These are phyloP conservation scores for Tetragonia tetragonoides DNA, from an alignment of 148 eudicot genomes.

Conservation along the genomic window DNA sequence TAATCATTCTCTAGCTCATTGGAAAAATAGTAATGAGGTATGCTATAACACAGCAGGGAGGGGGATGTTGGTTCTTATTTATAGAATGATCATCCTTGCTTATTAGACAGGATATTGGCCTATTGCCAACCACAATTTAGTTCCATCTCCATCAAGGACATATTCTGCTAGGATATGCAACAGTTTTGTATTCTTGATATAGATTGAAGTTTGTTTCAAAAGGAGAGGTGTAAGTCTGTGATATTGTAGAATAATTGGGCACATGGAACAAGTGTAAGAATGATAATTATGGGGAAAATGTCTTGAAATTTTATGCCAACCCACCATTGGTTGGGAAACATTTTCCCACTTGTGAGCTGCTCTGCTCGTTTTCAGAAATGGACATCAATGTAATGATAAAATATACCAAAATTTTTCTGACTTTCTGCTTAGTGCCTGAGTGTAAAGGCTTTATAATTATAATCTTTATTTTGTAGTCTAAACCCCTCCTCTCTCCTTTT, in stretches of 20 bases:
- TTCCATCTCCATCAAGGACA: neutral
- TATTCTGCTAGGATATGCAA: conserved; percentile 5
- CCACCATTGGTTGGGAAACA: neutral
- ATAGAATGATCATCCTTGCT: neutral
- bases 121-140: neutral
- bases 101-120: neutral
- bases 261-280: neutral
- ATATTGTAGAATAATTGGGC: neutral
- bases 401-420: neutral
- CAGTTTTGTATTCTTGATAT: conserved; percentile 1
- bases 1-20: neutral
- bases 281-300: neutral
- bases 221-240: neutral
- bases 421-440: neutral
- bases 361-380: neutral
- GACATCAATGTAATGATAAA: neutral
- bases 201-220: neutral
- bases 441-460: neutral
- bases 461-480: neutral
- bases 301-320: neutral
- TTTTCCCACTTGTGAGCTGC: neutral
- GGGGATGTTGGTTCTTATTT: neutral
- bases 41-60: neutral
- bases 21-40: neutral
- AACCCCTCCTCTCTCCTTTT: neutral